A percentile compares a stretch with the other conserved stretches of the same genome.
phyloP scores from a whole-genome alignment of 495 filamentous ascomycete species.

The Penicillium salamii region DNA sequence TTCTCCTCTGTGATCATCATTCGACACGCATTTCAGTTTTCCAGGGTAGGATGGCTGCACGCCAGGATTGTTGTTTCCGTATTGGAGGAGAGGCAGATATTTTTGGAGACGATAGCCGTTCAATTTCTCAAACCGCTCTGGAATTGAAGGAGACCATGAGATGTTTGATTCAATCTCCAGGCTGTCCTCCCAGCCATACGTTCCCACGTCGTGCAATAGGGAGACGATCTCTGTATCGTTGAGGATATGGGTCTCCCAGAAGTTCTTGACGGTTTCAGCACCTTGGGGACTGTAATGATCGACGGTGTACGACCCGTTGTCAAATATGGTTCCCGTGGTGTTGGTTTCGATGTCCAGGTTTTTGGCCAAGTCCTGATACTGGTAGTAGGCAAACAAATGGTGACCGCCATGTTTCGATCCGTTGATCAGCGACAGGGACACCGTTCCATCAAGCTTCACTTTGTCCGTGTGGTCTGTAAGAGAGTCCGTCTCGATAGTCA shows the following conservation, averaged over 20 bases:
- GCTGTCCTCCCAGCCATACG: slow-evolving; percentile 54
- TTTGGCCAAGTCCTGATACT: slow-evolving; percentile 25
- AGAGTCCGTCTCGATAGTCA: slow-evolving; percentile 13
- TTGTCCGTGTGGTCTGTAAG: slow-evolving; percentile 14
- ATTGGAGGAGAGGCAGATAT: slow-evolving; percentile 26
- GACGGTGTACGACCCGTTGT: slow-evolving; percentile 48
- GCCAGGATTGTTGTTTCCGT: slow-evolving; percentile 24
- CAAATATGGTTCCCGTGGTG: slow-evolving; percentile 23
- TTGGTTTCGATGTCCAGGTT: slow-evolving; percentile 22
- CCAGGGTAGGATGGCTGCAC: slow-evolving; percentile 19
- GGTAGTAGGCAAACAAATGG: slow-evolving; percentile 38
- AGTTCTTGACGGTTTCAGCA: slow-evolving; percentile 39
- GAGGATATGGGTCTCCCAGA: slow-evolving; percentile 46
- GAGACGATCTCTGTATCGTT: slow-evolving; percentile 22
- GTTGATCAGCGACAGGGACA: slow-evolving; percentile 8
- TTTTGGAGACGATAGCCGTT: slow-evolving; percentile 27
- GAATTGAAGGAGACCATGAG: slow-evolving; percentile 46
- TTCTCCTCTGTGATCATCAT: slow-evolving; percentile 22
- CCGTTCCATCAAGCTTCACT: slow-evolving; percentile 15
- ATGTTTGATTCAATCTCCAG: slow-evolving; percentile 38
- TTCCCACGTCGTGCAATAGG: slow-evolving; percentile 35
- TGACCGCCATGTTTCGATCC: slow-evolving; percentile 3
- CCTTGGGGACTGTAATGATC: slow-evolving; percentile 48
- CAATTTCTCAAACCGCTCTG: slow-evolving; percentile 32
- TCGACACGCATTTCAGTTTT: slow-evolving; percentile 15